Evolutionary conservation across 768 basidiomycete genomes (phyloP).

Genomic region (Lanmaoa rubissima): DNA sequence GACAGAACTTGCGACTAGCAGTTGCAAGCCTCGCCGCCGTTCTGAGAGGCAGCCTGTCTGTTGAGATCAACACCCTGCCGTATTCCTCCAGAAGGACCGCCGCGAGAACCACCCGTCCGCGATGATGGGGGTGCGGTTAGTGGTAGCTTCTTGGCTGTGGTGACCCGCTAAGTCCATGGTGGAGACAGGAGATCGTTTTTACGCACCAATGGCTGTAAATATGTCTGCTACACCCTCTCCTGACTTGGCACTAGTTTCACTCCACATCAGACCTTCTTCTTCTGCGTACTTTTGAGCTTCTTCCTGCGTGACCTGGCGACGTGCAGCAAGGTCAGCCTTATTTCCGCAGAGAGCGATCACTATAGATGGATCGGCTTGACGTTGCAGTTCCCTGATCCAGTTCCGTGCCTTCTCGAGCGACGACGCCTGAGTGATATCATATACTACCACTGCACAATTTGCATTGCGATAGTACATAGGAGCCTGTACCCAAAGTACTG

Average conservation of each 20-base stretch:
- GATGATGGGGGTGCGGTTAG: constrained; percentile 68
- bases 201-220: constrained; percentile 80
- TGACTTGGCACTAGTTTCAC: constrained; percentile 87
- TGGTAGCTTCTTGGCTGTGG: constrained; percentile 85
- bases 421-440: constrained; percentile 90
- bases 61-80: constrained; percentile 80
- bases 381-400: constrained; percentile 96
- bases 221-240: constrained; percentile 85
- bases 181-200: neutral
- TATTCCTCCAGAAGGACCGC: constrained; percentile 47
- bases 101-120: constrained; percentile 51
- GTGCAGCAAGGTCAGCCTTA: constrained; percentile 84
- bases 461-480: constrained; percentile 98
- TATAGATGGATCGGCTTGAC: constrained; percentile 96
- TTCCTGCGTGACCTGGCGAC: constrained; percentile 82
- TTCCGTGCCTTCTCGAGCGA: constrained; percentile 94
- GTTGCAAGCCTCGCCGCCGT: constrained; percentile 68
- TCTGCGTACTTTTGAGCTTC: constrained; percentile 92
- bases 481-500: constrained; percentile 45
- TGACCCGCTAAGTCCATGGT: neutral
- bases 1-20: constrained; percentile 45
- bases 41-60: constrained; percentile 51
- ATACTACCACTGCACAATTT: constrained; percentile 92
- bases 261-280: constrained; percentile 92
- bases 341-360: constrained; percentile 96